Evolutionary conservation across 371 early-diverging fungal species (phyloP), one percentile per base, ranked within the genome.

Genomic region (Mycotypha africana): DNA sequence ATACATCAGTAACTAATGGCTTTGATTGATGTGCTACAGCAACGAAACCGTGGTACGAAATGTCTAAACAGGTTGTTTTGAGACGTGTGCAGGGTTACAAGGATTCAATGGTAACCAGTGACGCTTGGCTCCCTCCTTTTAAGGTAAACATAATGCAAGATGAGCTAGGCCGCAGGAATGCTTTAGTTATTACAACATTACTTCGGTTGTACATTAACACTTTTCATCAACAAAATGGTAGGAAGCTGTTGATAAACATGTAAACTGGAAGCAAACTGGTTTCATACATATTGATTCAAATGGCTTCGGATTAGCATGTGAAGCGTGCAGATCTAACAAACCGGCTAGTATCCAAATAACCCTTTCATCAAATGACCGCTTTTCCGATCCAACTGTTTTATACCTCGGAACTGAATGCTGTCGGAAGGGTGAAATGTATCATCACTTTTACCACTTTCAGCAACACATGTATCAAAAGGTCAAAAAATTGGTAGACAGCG

Each of bases 31-130:
- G n/a, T n/a, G n/a, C n/a, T n/a, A n/a, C n/a, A 50, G 53, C 42
- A 15, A 24, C 41, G 10, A 14, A 43, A 7, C 9, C 23, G 0
- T 10, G 25, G 20, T 59, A 33, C 26, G 5, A 24, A 24, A 23
- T 53, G 19, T 53, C 59, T 11, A 50, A 50, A 38, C 25, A 40
- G 4, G 47, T 44, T n/a, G 51, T 59, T 11, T 32, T 37, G 21
- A 42, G 41, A 35, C 44, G 59, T 38, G 34, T 59, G 35, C 46
- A 59, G 21, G 42, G 47, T 5, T 59, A 59, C 32, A 49, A 25
- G 39, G 59, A 59, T 36, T 59, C 59, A 3, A 54, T 59, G 17
- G 47, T 50, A 16, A 59, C 59, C 15, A 59, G 59, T 43, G 59
- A 59, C 45, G 51, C 50, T 10, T 59, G 59, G 59, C 23, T 43